Base-by-base conservation (phyloP, 768 basidiomycete species). In the Russula sp. region DNA sequence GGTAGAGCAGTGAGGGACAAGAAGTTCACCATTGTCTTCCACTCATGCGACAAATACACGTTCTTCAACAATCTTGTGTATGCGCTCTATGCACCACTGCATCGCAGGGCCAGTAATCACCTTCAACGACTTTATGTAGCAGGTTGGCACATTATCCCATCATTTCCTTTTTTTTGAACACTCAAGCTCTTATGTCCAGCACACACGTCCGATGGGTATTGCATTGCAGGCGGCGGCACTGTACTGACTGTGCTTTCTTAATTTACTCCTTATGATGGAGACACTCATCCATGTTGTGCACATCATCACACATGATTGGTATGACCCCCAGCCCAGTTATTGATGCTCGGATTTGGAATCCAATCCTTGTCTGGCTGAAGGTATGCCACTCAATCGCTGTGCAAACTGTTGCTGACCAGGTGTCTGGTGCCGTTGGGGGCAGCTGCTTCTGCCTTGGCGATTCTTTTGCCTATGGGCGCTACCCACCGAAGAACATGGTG, bases 401-500 rank as follows among this genome's bases (percentile, higher is more conserved):
- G 6, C n/a, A 41, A 35, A n/a, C 18, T 32, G 2, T 2, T 41
- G 42, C 20, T 57, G 50, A 43, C 46, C 14, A 6, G 38, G 9
- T 6, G 35, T 65, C 56, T 9, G 52, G 47, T 45, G 20, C 9
- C 14, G 3, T 29, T 29, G 3, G 2, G 25, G 42, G 38, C n/a
- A 98, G 95, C 83, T 98, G 22, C 77, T 98, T 45, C 82, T 98
- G 22, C 90, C 94, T 0, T 98, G 96, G 96, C 82, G 96, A 11
- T 97, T 97, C 77, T 98, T 98, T 78, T 88, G 95, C 2, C 75
- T 97, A 20, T 98, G 95, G 93, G 87, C 95, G 2, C 76, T 98
- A 97, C 68, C 89, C 93, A 0, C 97, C 96, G 0, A 96, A 98
- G 73, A 99, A 99, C 73, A 97, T 98, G 97, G 81, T 99, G 14